phyloP scores from a whole-genome alignment of 768 basidiomycete genomes.

The Hygrocybe coccinea region DNA sequence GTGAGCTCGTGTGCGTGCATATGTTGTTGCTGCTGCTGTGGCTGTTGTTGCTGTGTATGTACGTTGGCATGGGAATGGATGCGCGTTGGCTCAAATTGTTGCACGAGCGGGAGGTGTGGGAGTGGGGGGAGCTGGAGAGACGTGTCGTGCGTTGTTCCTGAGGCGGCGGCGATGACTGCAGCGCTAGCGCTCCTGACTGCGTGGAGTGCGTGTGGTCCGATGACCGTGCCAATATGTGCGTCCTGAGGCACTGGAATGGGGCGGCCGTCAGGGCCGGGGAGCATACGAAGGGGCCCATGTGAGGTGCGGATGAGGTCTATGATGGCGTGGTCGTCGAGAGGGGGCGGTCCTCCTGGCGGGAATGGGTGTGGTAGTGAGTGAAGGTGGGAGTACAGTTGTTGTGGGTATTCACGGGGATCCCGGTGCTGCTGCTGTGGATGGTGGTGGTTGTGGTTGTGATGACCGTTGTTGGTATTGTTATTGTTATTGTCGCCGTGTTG shows the following conservation, averaged over 20 bases:
- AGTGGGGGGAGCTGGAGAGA: slow-evolving; percentile 48
- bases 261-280: slow-evolving; percentile 46
- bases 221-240: too few species aligned
- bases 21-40: too few species aligned
- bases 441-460: slow-evolving; percentile 24
- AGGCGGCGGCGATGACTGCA: slow-evolving; percentile 16
- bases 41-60: too few species aligned
- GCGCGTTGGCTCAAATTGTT: slow-evolving; percentile 32
- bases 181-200: slow-evolving; percentile 41
- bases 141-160: slow-evolving; percentile 34
- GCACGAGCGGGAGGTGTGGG: slow-evolving; percentile 43
- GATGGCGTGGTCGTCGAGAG: slow-evolving; percentile 39
- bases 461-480: slow-evolving; percentile 30
- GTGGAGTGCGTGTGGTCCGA: slow-evolving; percentile 39
- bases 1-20: too few species aligned
- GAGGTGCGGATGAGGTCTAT: slow-evolving; percentile 49
- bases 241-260: slow-evolving; percentile 44
- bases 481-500: slow-evolving; percentile 32
- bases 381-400: not conserved
- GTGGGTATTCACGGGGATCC: slow-evolving; percentile 37
- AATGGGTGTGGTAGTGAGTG: not conserved
- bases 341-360: slow-evolving; percentile 25
- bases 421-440: slow-evolving; percentile 32
- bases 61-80: slow-evolving; percentile 32
- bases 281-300: slow-evolving; percentile 34